Percentiles rank a stretch among this genome's conserved stretches.
Conservation (phyloP, 2,329 filamentous ascomycete genomes). For the Cladosporium sp. region DNA sequence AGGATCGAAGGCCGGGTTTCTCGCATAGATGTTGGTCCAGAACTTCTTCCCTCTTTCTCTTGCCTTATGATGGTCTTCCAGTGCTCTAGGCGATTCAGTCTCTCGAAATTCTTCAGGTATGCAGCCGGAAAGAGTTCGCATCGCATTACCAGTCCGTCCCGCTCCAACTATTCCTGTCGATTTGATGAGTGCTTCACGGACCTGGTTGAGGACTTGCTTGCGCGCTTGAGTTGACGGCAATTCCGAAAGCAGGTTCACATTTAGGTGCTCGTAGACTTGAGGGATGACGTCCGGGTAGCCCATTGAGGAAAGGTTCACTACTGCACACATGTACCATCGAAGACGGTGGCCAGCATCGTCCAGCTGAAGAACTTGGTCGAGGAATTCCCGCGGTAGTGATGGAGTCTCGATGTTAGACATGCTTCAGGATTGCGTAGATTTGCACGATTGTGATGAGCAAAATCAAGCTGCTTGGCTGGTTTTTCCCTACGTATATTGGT, state of each 20-base stretch:
- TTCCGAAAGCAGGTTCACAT: not conserved
- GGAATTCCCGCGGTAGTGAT: not conserved
- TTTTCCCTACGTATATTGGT: not conserved
- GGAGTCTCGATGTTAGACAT: conserved; percentile 4
- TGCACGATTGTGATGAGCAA: not conserved
- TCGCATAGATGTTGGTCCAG: conserved; percentile 4
- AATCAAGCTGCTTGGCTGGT: not conserved
- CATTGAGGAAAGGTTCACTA: not conserved
- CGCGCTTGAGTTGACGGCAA: not conserved
- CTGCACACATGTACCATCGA: not conserved
- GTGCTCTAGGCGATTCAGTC: not conserved
- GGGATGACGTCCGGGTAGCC: conserved; percentile 2
- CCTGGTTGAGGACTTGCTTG: not conserved
- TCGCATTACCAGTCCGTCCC: not conserved
- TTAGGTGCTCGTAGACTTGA: not conserved
- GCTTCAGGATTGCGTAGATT: not conserved
- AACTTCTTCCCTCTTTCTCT: not conserved
- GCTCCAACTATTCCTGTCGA: conserved; percentile 4
- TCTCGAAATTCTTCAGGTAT: conserved; percentile 3
- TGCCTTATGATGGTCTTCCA: not conserved
- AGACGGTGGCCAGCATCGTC: not conserved
- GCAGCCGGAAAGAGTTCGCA: not conserved
- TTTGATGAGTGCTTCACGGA: conserved; percentile 9
- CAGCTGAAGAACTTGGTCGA: not conserved
- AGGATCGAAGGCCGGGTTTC: conserved; percentile 2